phyloP scores from a whole-genome alignment of 2,329 filamentous ascomycete genomes.

The Alternaria gansuensis region DNA sequence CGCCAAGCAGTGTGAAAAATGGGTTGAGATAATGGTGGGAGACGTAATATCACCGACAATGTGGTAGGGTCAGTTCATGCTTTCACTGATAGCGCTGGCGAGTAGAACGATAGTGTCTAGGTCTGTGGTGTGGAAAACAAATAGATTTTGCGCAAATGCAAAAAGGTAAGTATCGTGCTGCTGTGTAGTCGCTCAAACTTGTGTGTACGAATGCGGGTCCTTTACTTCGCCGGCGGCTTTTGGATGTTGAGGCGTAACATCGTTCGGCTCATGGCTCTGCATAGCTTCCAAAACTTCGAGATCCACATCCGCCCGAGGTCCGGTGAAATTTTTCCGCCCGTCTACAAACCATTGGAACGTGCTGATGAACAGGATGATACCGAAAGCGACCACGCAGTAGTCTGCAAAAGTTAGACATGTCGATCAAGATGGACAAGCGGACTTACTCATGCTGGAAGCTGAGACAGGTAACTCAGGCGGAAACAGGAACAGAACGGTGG shows the following conservation, averaged over 20 bases:
- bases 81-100: background rate
- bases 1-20: background rate
- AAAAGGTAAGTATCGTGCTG: background rate
- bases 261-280: slow-evolving; percentile 32
- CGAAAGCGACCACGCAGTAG: slow-evolving; percentile 66
- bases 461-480: slow-evolving; percentile 72
- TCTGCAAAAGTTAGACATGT: slow-evolving; percentile 42
- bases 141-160: background rate
- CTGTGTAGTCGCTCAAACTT: background rate
- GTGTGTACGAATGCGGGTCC: background rate
- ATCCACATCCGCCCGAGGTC: slow-evolving; percentile 55
- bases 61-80: background rate
- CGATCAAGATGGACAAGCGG: background rate
- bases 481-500: slow-evolving; percentile 78
- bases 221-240: slow-evolving; percentile 22
- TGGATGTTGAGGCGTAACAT: slow-evolving; percentile 5
- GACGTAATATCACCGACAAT: background rate
- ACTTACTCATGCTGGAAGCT: slow-evolving; percentile 72
- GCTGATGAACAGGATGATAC: slow-evolving; percentile 66
- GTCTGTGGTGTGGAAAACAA: too few relatives aligned
- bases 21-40: background rate
- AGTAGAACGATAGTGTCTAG: background rate
- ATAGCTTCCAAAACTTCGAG: slow-evolving; percentile 55
- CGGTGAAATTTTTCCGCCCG: slow-evolving; percentile 68
- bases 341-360: slow-evolving; percentile 68